Base-by-base conservation (phyloP, 805 yeast genomes). In the Saturnispora serradocipensis region DNA sequence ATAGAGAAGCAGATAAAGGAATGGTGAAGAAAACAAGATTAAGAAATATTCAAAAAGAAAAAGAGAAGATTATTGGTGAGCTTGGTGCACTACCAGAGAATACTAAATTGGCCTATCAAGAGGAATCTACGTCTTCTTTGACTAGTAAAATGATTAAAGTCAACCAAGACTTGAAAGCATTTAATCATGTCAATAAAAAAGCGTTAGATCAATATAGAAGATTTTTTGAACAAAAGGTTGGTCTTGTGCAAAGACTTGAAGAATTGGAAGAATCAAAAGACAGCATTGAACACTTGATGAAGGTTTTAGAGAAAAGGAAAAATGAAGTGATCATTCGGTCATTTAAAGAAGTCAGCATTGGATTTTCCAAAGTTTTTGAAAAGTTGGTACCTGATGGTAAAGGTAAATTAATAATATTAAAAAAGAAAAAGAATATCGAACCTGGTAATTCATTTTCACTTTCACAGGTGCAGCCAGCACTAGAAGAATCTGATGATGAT, bases 21-120 rank as follows among this genome's bases (percentile, higher is more conserved):
- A 68, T 85, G 56, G 75, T 85, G 20, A 83, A 78, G 59, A 86
- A 81, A 56, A 72, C 85, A 2, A 62, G 83, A 4, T 67, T 88
- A 46, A 62, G 70, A 4, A 69, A 73, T 43, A 75, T 96, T 56
- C 75, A 86, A 53, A 87, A 84, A 46, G 95, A 86, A 56, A 66
- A 87, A 24, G 83, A 81, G 56, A 78, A 75, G 53, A 86, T 80
- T 60, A 82, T 89, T 30, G 74, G 90, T 54, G 95, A 86, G 42
- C 68, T 90, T 40, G 97, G 97, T n/a, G 86, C 86, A 3, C 71
- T 91, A 16, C 91, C 97, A 0, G 97, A 89, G 60, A 89, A 86
- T 50, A 89, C 93, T 0, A 81, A 87, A 57, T 73, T 73, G 13
- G 62, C 68, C 1, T 78, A 73, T 59, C 74, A 72, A 35, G 64